Conservation (phyloP, 495 filamentous ascomycete species). For the Rusavskia elegans region DNA sequence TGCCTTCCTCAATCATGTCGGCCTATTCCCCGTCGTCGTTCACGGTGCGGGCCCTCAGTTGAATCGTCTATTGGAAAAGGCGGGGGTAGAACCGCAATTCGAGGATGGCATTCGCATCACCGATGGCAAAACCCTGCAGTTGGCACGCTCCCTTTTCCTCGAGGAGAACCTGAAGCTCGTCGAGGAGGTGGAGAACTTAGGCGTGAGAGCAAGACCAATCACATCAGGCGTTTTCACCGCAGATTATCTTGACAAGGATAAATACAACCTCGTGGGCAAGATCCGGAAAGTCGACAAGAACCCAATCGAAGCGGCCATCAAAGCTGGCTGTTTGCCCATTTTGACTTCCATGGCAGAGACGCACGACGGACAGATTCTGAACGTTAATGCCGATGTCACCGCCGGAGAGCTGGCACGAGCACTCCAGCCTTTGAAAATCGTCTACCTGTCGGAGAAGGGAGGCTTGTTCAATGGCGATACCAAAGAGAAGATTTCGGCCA, state of each 20-base stretch:
- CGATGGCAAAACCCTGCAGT: slow-evolving; percentile 82
- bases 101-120: slow-evolving; percentile 94
- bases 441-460: slow-evolving; percentile 96
- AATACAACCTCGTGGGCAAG: slow-evolving; percentile 89
- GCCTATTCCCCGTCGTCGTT: slow-evolving; percentile 89
- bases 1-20: slow-evolving; percentile 88
- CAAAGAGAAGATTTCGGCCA: slow-evolving; percentile 89
- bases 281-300: slow-evolving; percentile 85
- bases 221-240: slow-evolving; percentile 89
- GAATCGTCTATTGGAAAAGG: slow-evolving; percentile 80
- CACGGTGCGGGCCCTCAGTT: slow-evolving; percentile 94
- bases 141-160: slow-evolving; percentile 83
- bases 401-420: slow-evolving; percentile 83
- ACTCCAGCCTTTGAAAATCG: slow-evolving; percentile 90
- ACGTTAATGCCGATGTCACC: slow-evolving; percentile 95
- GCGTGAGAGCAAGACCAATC: slow-evolving; percentile 80
- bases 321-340: slow-evolving; percentile 83
- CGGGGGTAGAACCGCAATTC: slow-evolving; percentile 89
- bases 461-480: slow-evolving; percentile 88
- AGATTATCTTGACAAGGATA: slow-evolving; percentile 87
- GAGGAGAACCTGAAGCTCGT: slow-evolving; percentile 94
- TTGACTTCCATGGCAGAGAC: slow-evolving; percentile 96
- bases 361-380: slow-evolving; percentile 81
- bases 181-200: slow-evolving; percentile 79
- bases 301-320: slow-evolving; percentile 82